Percentiles rank a stretch among this genome's conserved stretches.
Evolutionary conservation across 306 rosid genomes (phyloP).

Genomic region (Parietaria judaica): DNA sequence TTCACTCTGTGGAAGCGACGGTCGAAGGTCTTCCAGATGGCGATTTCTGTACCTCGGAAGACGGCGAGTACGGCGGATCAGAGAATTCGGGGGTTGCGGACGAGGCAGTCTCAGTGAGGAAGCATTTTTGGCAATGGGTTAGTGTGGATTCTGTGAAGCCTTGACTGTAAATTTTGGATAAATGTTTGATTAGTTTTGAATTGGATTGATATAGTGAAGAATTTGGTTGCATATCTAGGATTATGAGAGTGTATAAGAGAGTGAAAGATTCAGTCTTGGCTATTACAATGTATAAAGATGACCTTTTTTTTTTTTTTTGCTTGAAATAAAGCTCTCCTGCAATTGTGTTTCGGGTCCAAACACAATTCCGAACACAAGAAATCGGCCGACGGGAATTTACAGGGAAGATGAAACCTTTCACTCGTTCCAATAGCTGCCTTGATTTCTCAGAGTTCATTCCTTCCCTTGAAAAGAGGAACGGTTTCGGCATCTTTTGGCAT

Average conservation of each 20-base stretch:
- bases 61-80: slow-evolving; percentile 40
- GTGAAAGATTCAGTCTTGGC: not conserved
- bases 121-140: slow-evolving; percentile 95
- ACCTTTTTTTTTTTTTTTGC: not conserved
- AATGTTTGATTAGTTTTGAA: no score
- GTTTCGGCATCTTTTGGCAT: no score
- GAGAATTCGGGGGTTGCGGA: slow-evolving; percentile 36
- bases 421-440: no score
- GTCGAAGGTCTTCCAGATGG: slow-evolving; percentile 75
- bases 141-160: slow-evolving; percentile 39
- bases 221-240: not conserved
- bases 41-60: slow-evolving; percentile 73
- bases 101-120: slow-evolving; percentile 70
- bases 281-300: not conserved
- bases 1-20: slow-evolving; percentile 62
- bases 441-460: no score
- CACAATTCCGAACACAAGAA: no score
- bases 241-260: not conserved
- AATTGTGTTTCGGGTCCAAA: no score
- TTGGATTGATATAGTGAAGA: no score
- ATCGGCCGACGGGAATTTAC: no score
- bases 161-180: slow-evolving; percentile 15
- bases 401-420: no score
- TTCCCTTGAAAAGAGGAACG: no score
- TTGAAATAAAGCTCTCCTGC: not conserved